Percentiles rank a stretch among this genome's conserved stretches.
Evolutionary conservation across 2,329 filamentous ascomycete species (phyloP).

Genomic region (Incumbomyces lentus): DNA sequence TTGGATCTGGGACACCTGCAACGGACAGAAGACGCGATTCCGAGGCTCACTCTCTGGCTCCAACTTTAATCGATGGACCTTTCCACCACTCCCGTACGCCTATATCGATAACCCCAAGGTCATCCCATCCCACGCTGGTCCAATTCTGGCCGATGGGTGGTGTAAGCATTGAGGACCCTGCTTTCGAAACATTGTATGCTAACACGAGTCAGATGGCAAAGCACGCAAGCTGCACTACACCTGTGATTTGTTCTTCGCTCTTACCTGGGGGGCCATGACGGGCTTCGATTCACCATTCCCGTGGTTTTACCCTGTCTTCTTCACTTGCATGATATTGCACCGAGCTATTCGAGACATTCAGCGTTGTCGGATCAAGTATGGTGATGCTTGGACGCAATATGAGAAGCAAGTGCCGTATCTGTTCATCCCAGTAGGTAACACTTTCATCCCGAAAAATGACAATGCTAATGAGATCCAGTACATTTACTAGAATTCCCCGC

Average conservation of each 20-base stretch:
- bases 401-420: constrained; percentile 70
- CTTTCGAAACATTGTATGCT: constrained; percentile 11
- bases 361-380: constrained; percentile 67
- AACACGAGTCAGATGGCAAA: constrained; percentile 44
- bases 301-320: constrained; percentile 83
- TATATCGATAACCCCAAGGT: constrained; percentile 68
- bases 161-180: constrained; percentile 39
- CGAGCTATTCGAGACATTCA: constrained; percentile 66
- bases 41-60: constrained; percentile 49
- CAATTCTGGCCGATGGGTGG: constrained; percentile 77
- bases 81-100: constrained; percentile 86
- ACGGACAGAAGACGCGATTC: constrained; percentile 91
- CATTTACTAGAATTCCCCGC: neutral
- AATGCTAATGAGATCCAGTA: constrained; percentile 2
- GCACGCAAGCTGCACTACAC: constrained; percentile 75
- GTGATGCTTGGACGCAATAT: constrained; percentile 72
- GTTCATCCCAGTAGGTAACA: constrained; percentile 59
- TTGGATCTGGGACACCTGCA: constrained; percentile 86
- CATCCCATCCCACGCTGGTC: constrained; percentile 64
- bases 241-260: constrained; percentile 67
- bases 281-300: constrained; percentile 74
- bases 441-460: constrained; percentile 17
- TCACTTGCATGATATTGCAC: constrained; percentile 68
- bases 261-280: constrained; percentile 70
- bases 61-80: constrained; percentile 59